Evolutionary conservation across 2,329 filamentous ascomycete species (phyloP).

Genomic region (Teratosphaeria viscida): DNA sequence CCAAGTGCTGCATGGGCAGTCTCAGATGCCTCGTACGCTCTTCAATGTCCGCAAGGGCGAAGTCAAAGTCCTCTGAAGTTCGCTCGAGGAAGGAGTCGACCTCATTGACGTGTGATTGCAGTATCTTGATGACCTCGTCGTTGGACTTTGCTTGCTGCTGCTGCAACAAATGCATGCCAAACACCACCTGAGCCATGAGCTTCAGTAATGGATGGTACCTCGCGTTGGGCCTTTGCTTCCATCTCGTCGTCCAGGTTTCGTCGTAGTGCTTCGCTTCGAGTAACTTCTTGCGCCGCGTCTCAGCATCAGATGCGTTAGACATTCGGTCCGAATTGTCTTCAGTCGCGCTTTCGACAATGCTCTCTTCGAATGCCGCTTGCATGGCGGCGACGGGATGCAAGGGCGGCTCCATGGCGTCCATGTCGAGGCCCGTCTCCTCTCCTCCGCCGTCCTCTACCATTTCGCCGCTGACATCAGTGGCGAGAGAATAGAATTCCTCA

Average conservation of each 20-base stretch:
- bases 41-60: slow-evolving; percentile 67
- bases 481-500: slow-evolving; percentile 18
- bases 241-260: slow-evolving; percentile 60
- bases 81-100: slow-evolving; percentile 84
- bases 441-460: slow-evolving; percentile 6
- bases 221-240: slow-evolving; percentile 66
- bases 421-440: slow-evolving; percentile 7
- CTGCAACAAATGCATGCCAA: slow-evolving; percentile 80
- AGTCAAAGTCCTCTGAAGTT: slow-evolving; percentile 71
- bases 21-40: slow-evolving; percentile 71
- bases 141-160: slow-evolving; percentile 82
- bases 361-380: slow-evolving; percentile 76
- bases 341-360: slow-evolving; percentile 49
- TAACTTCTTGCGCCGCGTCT: slow-evolving; percentile 53
- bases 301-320: slow-evolving; percentile 36
- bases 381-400: slow-evolving; percentile 63
- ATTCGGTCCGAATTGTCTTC: neutral
- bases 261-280: slow-evolving; percentile 59
- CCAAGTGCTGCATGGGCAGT: slow-evolving; percentile 71
- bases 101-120: slow-evolving; percentile 88
- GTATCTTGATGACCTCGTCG: slow-evolving; percentile 73
- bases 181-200: slow-evolving; percentile 82
- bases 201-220: slow-evolving; percentile 82
- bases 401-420: slow-evolving; percentile 29
- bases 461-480: slow-evolving; percentile 2